Conservation (phyloP, 148 eudicot genomes). For the Polygonum aviculare region DNA sequence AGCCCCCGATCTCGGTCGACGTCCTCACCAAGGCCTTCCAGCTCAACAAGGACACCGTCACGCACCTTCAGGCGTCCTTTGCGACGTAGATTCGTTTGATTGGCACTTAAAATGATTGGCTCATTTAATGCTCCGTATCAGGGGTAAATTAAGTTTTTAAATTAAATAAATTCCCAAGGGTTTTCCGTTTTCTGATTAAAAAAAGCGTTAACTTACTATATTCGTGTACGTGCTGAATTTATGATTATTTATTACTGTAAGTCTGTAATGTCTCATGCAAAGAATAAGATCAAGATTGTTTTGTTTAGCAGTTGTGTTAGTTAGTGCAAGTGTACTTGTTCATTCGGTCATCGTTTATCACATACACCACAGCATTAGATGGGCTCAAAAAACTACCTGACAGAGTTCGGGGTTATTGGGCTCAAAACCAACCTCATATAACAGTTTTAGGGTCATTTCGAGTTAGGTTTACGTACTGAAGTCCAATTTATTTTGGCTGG, state of each 20-base stretch:
- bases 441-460: background rate
- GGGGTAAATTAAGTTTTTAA: too few species aligned
- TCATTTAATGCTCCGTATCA: too few species aligned
- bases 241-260: background rate
- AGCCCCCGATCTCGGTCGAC: background rate
- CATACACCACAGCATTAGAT: background rate
- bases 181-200: too few species aligned
- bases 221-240: background rate
- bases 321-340: background rate
- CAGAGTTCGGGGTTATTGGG: background rate
- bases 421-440: background rate
- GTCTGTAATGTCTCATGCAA: background rate
- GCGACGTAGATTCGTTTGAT: background rate
- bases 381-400: background rate
- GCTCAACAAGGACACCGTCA: slow-evolving; percentile 6
- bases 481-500: too few species aligned
- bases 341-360: background rate
- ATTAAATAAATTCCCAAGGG: too few species aligned
- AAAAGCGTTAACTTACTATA: background rate
- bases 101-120: background rate
- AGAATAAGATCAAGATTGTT: background rate
- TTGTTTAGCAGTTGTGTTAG: background rate
- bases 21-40: slow-evolving; percentile 4
- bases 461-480: too few species aligned
- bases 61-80: background rate